phyloP scores from a whole-genome alignment of 352 stramenopile species.

The Elongisporangium undulatum region DNA sequence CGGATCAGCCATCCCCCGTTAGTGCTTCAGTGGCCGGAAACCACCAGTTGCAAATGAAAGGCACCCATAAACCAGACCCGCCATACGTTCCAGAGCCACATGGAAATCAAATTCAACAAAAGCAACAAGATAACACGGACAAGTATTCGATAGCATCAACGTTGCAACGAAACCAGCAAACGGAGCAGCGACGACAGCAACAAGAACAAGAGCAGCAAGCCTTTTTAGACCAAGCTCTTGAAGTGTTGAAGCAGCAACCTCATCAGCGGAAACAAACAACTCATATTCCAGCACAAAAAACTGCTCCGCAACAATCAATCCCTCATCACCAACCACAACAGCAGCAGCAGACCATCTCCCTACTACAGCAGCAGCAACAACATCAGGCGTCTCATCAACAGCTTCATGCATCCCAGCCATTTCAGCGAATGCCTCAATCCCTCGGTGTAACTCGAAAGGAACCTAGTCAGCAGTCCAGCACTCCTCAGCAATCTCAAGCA shows the following conservation, averaged over 20 bases:
- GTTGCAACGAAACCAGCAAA: slow-evolving; percentile 10
- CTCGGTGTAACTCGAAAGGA: slow-evolving; percentile 5
- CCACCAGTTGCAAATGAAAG: background rate
- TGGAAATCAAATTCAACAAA: background rate
- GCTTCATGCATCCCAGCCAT: background rate
- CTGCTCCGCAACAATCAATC: slow-evolving; percentile 1
- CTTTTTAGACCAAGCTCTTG: slow-evolving; percentile 40
- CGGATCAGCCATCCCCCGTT: background rate
- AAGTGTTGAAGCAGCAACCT: slow-evolving; percentile 38
- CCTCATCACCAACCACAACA: slow-evolving; percentile 3
- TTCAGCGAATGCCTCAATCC: slow-evolving; percentile 9
- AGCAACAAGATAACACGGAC: slow-evolving; percentile 1
- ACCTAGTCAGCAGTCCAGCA: slow-evolving; percentile 9
- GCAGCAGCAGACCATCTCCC: slow-evolving; percentile 3
- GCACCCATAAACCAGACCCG: background rate
- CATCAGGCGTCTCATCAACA: background rate
- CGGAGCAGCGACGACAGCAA: slow-evolving; percentile 12
- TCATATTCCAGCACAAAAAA: slow-evolving; percentile 2
- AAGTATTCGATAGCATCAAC: slow-evolving; percentile 5
- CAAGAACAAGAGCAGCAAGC: slow-evolving; percentile 26
- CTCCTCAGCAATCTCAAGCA: slow-evolving; percentile 2
- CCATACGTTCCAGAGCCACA: background rate
- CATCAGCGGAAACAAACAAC: slow-evolving; percentile 8
- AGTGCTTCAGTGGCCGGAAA: background rate
- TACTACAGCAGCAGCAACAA: slow-evolving; percentile 4